Conservation (phyloP, 2,329 filamentous ascomycete genomes). For the Pseudopyricularia cyperi region DNA sequence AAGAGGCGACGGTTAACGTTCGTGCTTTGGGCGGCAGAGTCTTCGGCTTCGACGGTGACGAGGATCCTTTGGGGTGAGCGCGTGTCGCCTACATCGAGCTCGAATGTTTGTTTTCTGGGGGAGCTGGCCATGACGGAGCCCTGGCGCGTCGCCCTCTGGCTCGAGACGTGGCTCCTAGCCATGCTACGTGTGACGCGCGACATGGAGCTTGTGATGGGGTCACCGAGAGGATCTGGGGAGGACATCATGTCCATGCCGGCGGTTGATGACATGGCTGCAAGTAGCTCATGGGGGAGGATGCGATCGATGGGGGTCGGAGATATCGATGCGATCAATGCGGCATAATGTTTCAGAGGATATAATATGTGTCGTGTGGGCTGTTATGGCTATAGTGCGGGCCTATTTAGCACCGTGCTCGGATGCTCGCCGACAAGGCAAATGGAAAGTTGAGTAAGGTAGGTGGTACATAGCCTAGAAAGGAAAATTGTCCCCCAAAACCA, state of each 20-base stretch:
- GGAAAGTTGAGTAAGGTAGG: not conserved
- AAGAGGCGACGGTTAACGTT: slow-evolving; percentile 20
- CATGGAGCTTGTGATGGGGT: slow-evolving; percentile 18
- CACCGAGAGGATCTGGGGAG: slow-evolving; percentile 37
- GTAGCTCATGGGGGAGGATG: not conserved
- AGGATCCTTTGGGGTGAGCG: slow-evolving; percentile 36
- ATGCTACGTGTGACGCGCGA: slow-evolving; percentile 25
- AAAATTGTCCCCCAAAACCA: too few species aligned
- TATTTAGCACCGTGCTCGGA: not conserved
- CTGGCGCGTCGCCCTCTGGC: slow-evolving; percentile 22
- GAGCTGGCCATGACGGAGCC: slow-evolving; percentile 18
- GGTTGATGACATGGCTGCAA: not conserved
- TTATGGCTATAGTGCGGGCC: not conserved
- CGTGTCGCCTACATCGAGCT: slow-evolving; percentile 39
- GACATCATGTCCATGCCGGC: slow-evolving; percentile 28
- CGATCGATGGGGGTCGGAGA: not conserved
- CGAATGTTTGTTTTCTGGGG: slow-evolving; percentile 42
- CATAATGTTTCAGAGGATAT: not conserved
- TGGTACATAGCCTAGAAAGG: too few species aligned
- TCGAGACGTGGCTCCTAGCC: slow-evolving; percentile 28
- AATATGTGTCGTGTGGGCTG: not conserved
- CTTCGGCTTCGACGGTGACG: slow-evolving; percentile 41
- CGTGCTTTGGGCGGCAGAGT: slow-evolving; percentile 9
- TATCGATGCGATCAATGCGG: not conserved
- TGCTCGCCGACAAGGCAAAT: not conserved